Percentiles rank a stretch among this genome's conserved stretches.
Conservation (phyloP, 2,329 filamentous ascomycete species). For the Nakataea oryzae region DNA sequence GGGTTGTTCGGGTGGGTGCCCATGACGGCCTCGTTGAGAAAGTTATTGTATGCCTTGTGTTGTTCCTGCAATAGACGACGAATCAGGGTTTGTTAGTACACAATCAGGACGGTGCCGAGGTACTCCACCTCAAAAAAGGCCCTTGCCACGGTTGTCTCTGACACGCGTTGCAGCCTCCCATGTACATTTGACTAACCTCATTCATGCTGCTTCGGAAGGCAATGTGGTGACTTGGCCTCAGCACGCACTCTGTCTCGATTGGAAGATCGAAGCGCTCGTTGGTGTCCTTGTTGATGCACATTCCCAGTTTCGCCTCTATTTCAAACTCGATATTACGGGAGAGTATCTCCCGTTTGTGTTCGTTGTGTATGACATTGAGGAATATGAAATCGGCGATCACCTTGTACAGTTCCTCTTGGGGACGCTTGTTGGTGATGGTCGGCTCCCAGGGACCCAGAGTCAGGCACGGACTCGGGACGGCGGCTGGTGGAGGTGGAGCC, state of each 20-base stretch:
- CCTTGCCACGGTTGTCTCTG: too few relatives aligned
- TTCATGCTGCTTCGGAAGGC: constrained; percentile 86
- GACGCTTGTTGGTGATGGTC: constrained; percentile 59
- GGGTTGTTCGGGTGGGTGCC: constrained; percentile 46
- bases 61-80: constrained; percentile 46
- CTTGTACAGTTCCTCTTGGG: constrained; percentile 65
- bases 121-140: too few relatives aligned
- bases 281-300: constrained; percentile 63
- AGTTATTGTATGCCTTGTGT: constrained; percentile 76
- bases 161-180: not conserved
- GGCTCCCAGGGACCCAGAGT: constrained; percentile 50
- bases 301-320: constrained; percentile 88
- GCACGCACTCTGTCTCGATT: constrained; percentile 59
- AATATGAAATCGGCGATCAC: constrained; percentile 75
- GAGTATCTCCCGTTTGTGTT: constrained; percentile 53
- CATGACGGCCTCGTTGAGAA: constrained; percentile 60
- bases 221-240: constrained; percentile 49
- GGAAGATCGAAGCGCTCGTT: constrained; percentile 58
- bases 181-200: constrained; percentile 48
- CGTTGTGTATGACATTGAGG: constrained; percentile 54
- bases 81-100: not conserved
- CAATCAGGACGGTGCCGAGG: too few relatives aligned
- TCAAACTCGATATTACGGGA: constrained; percentile 67
- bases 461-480: constrained; percentile 5
- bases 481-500: not conserved